Evolutionary conservation across 352 stramenopile genomes (phyloP), one percentile per base, ranked within the genome.

Genomic region (Phytophthora tubulina): DNA sequence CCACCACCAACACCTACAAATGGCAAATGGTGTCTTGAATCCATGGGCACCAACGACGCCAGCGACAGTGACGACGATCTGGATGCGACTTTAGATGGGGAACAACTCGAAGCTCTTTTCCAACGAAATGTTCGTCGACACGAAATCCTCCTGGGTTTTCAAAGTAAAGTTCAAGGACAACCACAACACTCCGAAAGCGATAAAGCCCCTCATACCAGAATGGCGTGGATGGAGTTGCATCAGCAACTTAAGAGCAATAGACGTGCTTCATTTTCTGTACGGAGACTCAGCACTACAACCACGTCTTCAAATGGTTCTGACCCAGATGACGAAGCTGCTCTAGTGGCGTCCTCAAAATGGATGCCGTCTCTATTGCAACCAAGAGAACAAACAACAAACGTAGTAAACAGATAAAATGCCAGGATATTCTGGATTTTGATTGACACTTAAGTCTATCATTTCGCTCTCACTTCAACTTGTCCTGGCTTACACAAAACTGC

Each of bases 101-200:
- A 84, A 27, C 71, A 85, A 46, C 80, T 90, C 6, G 79, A 89
- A 61, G 73, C 73, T 8, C 80, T 90, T 33, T 91, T 91, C 59
- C 81, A 88, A 55, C 80, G 84, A 3, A 91, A 91, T 52, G 53
- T 91, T 6, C 73, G 80, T 15, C 82, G 81, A 3, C 80, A 91
- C 55, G 84, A 90, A 49, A 91, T 91, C 27, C 78, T 91, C 15
- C 32, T 79, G 1, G 72, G 80, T 1, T 91, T 91, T 41, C 76
- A 90, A 35, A 67, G 32, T 35, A 70, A 58, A 11, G 41, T 52
- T n/a, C 68, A 72, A 36, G 35, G 49, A 32, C 17, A 70, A 53
- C 32, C 55, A n/a, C 15, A 62, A 30, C 1, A 48, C 48, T 50
- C 58, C 14, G 32, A 59, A 15, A 36, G 70, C 71, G 50, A 65